These are phyloP conservation scores for Solanum habrochaites DNA, from an alignment of 257 asterid genomes.

Conservation along the genomic window DNA sequence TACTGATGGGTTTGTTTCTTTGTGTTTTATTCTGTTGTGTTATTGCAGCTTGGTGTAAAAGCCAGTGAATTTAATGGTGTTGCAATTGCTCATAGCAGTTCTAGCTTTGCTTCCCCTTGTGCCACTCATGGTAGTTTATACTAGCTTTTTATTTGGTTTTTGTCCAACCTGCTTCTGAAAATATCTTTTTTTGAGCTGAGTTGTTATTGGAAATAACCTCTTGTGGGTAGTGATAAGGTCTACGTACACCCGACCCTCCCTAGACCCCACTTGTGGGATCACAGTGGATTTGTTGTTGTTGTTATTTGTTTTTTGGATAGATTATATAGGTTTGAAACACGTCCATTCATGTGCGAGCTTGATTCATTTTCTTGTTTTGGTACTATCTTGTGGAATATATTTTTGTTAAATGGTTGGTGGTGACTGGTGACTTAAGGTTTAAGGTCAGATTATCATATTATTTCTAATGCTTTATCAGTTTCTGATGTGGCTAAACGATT, in stretches of 20 bases:
- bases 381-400: not conserved
- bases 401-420: not conserved
- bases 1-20: not conserved
- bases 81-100: slow-evolving; percentile 22
- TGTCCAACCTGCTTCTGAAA: not conserved
- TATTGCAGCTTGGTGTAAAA: slow-evolving; percentile 44
- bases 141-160: not conserved
- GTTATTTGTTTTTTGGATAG: not conserved
- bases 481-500: not conserved
- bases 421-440: not conserved
- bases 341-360: not conserved
- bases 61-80: slow-evolving; percentile 48
- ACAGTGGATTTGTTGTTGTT: not conserved
- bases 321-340: not conserved
- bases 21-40: not conserved
- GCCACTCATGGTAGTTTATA: slow-evolving; percentile 27
- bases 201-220: not conserved
- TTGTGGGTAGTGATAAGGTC: not conserved
- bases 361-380: not conserved
- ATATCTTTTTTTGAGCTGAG: not conserved
- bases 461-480: not conserved
- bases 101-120: slow-evolving; percentile 15
- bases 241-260: not conserved
- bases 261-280: not conserved
- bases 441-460: not conserved